These are phyloP conservation scores for Salix brachista DNA, from an alignment of 345 rosid species.

Conservation along the genomic window DNA sequence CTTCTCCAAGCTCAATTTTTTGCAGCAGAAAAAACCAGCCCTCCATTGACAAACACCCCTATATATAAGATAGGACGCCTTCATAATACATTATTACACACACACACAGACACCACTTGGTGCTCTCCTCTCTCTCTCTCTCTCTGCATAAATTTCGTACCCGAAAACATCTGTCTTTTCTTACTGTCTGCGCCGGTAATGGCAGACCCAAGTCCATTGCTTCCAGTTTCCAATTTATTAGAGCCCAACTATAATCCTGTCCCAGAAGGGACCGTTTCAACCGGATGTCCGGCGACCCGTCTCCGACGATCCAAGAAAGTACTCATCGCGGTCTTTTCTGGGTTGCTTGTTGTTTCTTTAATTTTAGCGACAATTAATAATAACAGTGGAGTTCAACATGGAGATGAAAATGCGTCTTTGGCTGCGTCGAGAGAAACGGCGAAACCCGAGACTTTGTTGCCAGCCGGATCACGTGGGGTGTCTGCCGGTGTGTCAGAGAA, in stretches of 20 bases:
- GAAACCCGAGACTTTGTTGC: constrained; percentile 5
- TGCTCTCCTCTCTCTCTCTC: too few species aligned
- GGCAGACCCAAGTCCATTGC: constrained; percentile 16
- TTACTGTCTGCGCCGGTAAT: neutral
- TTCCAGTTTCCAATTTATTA: constrained; percentile 8
- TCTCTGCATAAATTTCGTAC: neutral
- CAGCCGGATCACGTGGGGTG: constrained; percentile 39
- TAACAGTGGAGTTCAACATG: neutral
- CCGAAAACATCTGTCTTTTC: too few species aligned
- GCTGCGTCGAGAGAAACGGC: neutral
- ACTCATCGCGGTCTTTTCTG: constrained; percentile 20
- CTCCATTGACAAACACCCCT: neutral
- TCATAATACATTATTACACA: neutral
- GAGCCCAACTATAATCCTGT: constrained; percentile 11
- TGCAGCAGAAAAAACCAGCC: too few species aligned
- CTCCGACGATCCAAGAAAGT: constrained; percentile 26
- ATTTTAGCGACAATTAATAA: constrained; percentile 22
- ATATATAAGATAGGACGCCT: neutral
- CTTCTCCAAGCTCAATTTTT: too few species aligned
- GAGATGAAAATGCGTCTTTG: neutral
- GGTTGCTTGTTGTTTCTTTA: constrained; percentile 35
- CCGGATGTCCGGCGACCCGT: constrained; percentile 9
- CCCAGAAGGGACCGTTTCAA: constrained; percentile 2
- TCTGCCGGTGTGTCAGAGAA: constrained; percentile 78
- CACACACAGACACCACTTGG: neutral